phyloP scores from a whole-genome alignment of 106 monocot species.

The Allium fistulosum region DNA sequence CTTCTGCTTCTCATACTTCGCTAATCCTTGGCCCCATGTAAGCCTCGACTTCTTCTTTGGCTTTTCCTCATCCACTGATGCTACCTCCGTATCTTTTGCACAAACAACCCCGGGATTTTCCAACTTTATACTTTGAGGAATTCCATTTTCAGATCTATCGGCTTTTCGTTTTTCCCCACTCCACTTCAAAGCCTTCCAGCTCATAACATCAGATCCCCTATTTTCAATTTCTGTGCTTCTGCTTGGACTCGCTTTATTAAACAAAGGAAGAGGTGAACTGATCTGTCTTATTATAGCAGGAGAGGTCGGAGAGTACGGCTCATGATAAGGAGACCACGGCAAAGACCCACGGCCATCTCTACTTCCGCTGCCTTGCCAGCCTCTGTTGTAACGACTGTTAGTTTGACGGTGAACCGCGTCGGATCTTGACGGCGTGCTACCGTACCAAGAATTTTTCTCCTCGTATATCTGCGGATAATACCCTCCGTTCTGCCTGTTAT shows the following conservation, averaged over 20 bases:
- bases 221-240: conserved; percentile 28
- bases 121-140: conserved; percentile 2
- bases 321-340: conserved; percentile 43
- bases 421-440: conserved; percentile 43
- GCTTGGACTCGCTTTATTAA: not conserved
- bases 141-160: conserved; percentile 23
- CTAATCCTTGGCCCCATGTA: conserved; percentile 93
- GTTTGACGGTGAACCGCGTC: conserved; percentile 24
- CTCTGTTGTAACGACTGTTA: conserved; percentile 32
- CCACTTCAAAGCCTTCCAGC: conserved; percentile 60
- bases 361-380: conserved; percentile 9
- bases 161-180: conserved; percentile 25
- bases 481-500: conserved; percentile 31
- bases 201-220: conserved; percentile 30
- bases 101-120: conserved; percentile 22
- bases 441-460: conserved; percentile 22
- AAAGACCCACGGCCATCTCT: conserved; percentile 31
- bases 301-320: conserved; percentile 4
- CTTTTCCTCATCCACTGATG: conserved; percentile 34
- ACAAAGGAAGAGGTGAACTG: not conserved
- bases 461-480: conserved; percentile 34
- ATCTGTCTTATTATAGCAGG: not conserved
- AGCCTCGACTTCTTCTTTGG: conserved; percentile 78
- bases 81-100: conserved; percentile 32
- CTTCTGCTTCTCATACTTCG: conserved; percentile 89